Percentiles rank a stretch among this genome's conserved stretches.
These are phyloP conservation scores for Claviceps maximensis DNA, from an alignment of 2,329 filamentous ascomycete genomes.

Conservation along the genomic window DNA sequence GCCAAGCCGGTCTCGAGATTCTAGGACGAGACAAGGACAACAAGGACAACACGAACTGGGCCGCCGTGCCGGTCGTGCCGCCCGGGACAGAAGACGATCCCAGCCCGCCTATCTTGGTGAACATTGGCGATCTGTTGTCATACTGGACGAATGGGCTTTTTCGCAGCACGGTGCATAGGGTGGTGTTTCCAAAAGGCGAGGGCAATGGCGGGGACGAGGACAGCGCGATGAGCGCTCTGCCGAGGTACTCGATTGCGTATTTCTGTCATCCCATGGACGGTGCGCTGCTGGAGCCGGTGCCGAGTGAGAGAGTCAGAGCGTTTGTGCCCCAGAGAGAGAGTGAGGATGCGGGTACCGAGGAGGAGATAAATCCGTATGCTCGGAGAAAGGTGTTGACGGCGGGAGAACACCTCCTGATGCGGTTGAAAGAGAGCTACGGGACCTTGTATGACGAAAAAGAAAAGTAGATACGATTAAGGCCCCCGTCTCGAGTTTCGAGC, in stretches of 20 bases:
- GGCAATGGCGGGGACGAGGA: constrained; percentile 13
- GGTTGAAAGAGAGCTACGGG: constrained; percentile 45
- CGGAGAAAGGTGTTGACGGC: constrained; percentile 47
- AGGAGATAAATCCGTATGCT: constrained; percentile 32
- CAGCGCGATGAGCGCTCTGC: constrained; percentile 34
- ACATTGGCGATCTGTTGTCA: constrained; percentile 56
- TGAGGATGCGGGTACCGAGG: constrained; percentile 7
- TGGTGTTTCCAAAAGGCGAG: constrained; percentile 47
- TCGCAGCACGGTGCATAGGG: constrained; percentile 77
- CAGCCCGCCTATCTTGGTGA: constrained; percentile 65
- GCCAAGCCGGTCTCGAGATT: constrained; percentile 80
- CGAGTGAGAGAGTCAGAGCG: constrained; percentile 41
- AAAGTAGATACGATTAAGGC: neutral
- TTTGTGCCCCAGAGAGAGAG: constrained; percentile 21
- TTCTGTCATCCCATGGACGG: constrained; percentile 51
- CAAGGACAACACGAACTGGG: constrained; percentile 30
- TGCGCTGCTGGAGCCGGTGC: constrained; percentile 41
- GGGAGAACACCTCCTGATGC: constrained; percentile 48
- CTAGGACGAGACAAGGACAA: constrained; percentile 34
- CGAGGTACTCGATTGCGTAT: constrained; percentile 53
- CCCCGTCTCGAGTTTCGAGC: no score
- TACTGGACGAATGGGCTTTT: constrained; percentile 89
- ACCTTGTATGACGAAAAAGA: constrained; percentile 33
- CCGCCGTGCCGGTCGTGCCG: constrained; percentile 53
- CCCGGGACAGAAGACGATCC: constrained; percentile 43